Evolutionary conservation across 306 rosid genomes (phyloP), one percentile per base, ranked within the genome.

Genomic region (Prosopis cineraria): DNA sequence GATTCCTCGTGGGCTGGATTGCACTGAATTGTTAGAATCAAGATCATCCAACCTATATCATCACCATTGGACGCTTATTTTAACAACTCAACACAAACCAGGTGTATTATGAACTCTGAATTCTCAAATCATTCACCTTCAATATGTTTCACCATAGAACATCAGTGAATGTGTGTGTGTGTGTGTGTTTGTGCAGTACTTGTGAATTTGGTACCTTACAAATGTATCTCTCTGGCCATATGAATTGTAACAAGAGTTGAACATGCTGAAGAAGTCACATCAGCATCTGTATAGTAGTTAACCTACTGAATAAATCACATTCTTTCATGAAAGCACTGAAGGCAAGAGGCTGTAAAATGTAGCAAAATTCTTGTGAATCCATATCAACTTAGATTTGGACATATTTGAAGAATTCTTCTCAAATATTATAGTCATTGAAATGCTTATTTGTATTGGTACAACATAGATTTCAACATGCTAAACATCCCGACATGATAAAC

Each of bases 41-140:
- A 80, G 59, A 45, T 90, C 94, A 72, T 90, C 93, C 89, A 92
- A 85, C 89, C 97, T 92, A 68, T 86, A 87, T 40, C 40, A 81
- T 64, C 76, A 80, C 69, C 69, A 73, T 71, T 39, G 67, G 41
- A 30, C 7, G 44, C 48, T 62, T 50, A 68, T 69, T 43, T 64
- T 7, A 79, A 75, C 17, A 22, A 55, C 63, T 66, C 0, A 37
- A 10, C 29, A 34, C 39, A 45, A 41, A 25, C 62, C 43, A 44
- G 70, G 22, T 55, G 10, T 48, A 48, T 48, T 19, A 16, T 62
- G n/a, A 59, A 55, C 31, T 20, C 20, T 77, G 62, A 43, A 56
- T 60, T 36, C 27, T 58, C 59, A 31, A 44, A 80, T 9, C 70
- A 24, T 45, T 11, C 72, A 12, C 52, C n/a, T 37, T 41, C 10